Base-by-base conservation (phyloP, 108 stramenopile species). In the Bacterosira constricta region DNA sequence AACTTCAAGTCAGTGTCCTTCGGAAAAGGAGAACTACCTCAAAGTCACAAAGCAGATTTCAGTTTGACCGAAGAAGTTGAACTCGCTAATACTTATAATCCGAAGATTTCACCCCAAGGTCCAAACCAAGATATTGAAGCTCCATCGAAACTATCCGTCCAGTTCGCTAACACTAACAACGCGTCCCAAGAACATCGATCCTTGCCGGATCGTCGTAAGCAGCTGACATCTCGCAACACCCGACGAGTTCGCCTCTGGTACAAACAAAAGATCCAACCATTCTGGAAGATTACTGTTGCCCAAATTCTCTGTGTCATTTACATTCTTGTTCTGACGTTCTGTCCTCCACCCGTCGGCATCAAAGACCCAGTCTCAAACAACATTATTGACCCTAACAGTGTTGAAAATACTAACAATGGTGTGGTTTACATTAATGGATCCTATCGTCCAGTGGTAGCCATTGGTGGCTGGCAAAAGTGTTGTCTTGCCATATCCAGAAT, bases 401-500 rank as follows among this genome's bases (percentile, higher is more conserved):
- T 18, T 3, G 61, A 42, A 18, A 62, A 62, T 17, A 62, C 61
- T 13, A 37, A 36, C n/a, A 32, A 42, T 7, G 39, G 39, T 13
- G 61, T 62, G 45, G 41, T 62, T 44, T 62, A 47, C 12, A 6
- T 62, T 26, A 62, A 62, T 37, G 61, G 61, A 29, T 21, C 26
- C 17, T 62, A 47, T 30, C 38, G 61, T 18, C 61, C 61, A 1
- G 61, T 62, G 12, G 61, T 62, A 2, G 61, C 61, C 1, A 13
- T 38, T 18, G 53, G 52, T 1, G 2, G 13, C 34, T 66, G 53
- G 55, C 66, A 67, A 27, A 53, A 57, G n/a, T 35, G 31, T n/a
- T 81, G 73, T 32, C 18, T 81, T 15, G 68, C 45, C 0, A 45
- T 81, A n/a, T 67, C 80, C 4, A 59, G 80, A 25, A 21, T 70